Conservation (phyloP, 495 filamentous ascomycete genomes). For the Hypoxylon lienhwacheense region DNA sequence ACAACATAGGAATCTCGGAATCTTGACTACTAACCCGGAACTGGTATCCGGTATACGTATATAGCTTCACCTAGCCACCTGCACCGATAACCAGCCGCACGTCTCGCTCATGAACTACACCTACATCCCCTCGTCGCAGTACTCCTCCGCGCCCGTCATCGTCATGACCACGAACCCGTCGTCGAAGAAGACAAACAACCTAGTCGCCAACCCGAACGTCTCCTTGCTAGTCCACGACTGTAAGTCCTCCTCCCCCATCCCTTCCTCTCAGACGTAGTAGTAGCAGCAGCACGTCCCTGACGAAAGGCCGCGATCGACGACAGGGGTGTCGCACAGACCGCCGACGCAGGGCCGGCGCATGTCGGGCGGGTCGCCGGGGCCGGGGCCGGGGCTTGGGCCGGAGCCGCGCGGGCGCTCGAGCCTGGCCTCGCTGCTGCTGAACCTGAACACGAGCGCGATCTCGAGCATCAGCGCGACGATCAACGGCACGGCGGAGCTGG, state of each 20-base stretch:
- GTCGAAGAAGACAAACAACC: constrained; percentile 86
- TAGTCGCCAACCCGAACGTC: constrained; percentile 84
- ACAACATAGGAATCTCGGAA: not conserved
- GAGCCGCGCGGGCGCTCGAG: constrained; percentile 65
- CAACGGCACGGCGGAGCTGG: constrained; percentile 75
- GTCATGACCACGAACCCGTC: constrained; percentile 92
- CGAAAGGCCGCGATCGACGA: no score
- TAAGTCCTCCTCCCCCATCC: constrained; percentile 15
- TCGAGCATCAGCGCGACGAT: constrained; percentile 93
- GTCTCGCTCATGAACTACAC: constrained; percentile 99
- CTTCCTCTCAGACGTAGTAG: not conserved
- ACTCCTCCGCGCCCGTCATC: constrained; percentile 69
- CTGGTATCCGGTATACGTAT: not conserved
- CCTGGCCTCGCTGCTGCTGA: constrained; percentile 78
- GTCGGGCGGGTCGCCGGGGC: constrained; percentile 63
- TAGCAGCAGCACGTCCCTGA: no score
- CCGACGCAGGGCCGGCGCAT: constrained; percentile 67
- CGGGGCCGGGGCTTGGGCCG: constrained; percentile 62
- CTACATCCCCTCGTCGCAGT: constrained; percentile 85
- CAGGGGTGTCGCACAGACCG: constrained; percentile 85
- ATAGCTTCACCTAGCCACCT: constrained; percentile 94
- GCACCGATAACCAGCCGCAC: constrained; percentile 78
- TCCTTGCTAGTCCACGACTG: constrained; percentile 97
- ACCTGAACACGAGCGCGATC: constrained; percentile 84
- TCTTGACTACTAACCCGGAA: constrained; percentile 10